Evolutionary conservation across 73 alveolate species (phyloP), one percentile per base, ranked within the genome.

Genomic region (Paramecium caudatum): DNA sequence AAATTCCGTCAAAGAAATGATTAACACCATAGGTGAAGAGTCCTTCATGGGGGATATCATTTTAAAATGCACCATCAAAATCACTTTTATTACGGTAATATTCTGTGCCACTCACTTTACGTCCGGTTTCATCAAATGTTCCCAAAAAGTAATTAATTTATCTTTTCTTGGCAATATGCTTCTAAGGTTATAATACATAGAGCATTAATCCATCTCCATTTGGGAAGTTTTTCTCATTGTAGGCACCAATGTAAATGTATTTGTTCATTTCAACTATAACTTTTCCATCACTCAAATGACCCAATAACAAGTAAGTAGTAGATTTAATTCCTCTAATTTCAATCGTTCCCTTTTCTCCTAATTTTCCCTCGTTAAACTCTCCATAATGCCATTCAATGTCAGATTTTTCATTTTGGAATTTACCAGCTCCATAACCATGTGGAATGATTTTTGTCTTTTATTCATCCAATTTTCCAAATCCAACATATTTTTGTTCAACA

Each of bases 401-500:
- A 49, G 25, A 49, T n/a, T n/a, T n/a, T n/a, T n/a, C n/a, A n/a
- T n/a, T n/a, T n/a, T n/a, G n/a, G n/a, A n/a, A n/a, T 19, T 49
- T 49, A 4, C 70, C 70, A 16, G 17, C 17, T 16, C 70, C 70
- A 49, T 49, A 49, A 2, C 80, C 80, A 27, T 55, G 9, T 10
- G 46, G 46, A 3, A 23, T 5, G 48, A 39, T 6, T 39, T 5
- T 39, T 1, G 0, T 5, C 61, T 6, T 6, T 13, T 46, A 16
- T 5, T 21, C 80, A 0, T 55, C 80, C 7, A 55, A 55, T 21
- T 55, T 74, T 16, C 88, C 88, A 41, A 36, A 74, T 43, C 88
- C 88, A 2, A 43, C 41, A 21, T 74, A 74, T 0, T 74, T 7
- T 17, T 74, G 43, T 43, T 74, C 47, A 15, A 37, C 23, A 21